These are phyloP conservation scores for Gentiana straminea DNA, from an alignment of 257 asterid genomes.

Conservation along the genomic window DNA sequence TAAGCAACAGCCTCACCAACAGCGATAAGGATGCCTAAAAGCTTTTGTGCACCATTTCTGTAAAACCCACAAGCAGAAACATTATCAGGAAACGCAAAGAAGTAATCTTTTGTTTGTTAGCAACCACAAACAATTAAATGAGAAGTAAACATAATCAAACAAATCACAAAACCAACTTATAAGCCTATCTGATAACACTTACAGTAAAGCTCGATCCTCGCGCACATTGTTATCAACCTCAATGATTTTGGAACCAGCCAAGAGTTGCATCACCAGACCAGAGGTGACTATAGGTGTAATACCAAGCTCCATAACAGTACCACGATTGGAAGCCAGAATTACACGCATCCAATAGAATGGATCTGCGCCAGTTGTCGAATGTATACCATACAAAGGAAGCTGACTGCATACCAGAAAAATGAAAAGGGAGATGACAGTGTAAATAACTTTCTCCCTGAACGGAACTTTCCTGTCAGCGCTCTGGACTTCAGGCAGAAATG, in stretches of 20 bases:
- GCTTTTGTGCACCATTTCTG: conserved; percentile 67
- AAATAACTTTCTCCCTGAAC: conserved; percentile 55
- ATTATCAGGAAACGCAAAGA: neutral
- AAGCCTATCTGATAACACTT: conserved; percentile 10
- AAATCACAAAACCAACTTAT: too few relatives aligned
- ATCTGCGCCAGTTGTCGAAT: conserved; percentile 63
- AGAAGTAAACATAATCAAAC: neutral
- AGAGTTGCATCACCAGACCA: conserved; percentile 56
- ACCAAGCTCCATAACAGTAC: conserved; percentile 74
- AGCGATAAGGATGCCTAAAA: conserved; percentile 56
- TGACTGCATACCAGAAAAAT: conserved; percentile 62
- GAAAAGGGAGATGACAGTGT: conserved; percentile 49
- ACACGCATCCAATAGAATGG: conserved; percentile 78
- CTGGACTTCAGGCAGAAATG: conserved; percentile 63
- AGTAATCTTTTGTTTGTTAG: neutral
- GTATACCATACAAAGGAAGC: conserved; percentile 66
- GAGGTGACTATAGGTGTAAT: conserved; percentile 67
- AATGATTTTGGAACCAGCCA: conserved; percentile 60
- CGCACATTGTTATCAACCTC: conserved; percentile 70
- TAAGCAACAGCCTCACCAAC: conserved; percentile 69
- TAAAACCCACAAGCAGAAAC: conserved; percentile 1
- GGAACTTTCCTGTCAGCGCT: conserved; percentile 58
- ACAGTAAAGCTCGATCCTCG: conserved; percentile 67
- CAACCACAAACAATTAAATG: neutral
- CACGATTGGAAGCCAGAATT: conserved; percentile 63